phyloP scores from a whole-genome alignment of 2,329 filamentous ascomycete species.

The Beauveria pseudobassiana region DNA sequence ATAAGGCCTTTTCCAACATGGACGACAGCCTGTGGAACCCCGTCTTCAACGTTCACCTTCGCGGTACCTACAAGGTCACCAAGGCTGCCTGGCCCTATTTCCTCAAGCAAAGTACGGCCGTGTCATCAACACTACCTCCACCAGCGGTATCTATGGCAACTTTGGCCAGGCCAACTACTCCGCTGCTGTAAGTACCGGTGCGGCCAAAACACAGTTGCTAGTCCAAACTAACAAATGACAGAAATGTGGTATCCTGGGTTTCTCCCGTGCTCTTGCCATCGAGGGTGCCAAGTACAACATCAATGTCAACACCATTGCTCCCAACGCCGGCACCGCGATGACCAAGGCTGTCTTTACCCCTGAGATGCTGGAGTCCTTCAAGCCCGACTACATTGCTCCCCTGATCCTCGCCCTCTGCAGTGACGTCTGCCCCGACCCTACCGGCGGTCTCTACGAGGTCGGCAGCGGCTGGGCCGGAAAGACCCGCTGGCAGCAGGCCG shows the following conservation, averaged over 20 bases:
- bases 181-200: conserved; percentile 57
- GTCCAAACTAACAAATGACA: conserved; percentile 26
- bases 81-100: conserved; percentile 98
- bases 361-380: conserved; percentile 97
- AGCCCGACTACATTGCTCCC: conserved; percentile 96
- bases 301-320: conserved; percentile 94
- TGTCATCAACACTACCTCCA: conserved; percentile 93
- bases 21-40: conserved; percentile 88
- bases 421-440: conserved; percentile 80
- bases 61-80: conserved; percentile 92
- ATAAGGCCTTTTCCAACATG: conserved; percentile 99
- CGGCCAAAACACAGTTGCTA: too few relatives aligned
- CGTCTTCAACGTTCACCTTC: conserved; percentile 85
- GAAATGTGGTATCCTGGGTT: conserved; percentile 90
- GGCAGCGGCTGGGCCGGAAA: conserved; percentile 88
- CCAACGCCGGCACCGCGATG: conserved; percentile 94
- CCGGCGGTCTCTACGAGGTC: conserved; percentile 86
- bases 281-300: conserved; percentile 98
- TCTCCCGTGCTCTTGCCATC: conserved; percentile 85
- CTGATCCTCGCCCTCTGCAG: conserved; percentile 77
- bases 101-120: conserved; percentile 96
- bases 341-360: conserved; percentile 90
- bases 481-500: conserved; percentile 91
- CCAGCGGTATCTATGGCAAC: conserved; percentile 97
- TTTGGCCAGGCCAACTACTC: conserved; percentile 98